Evolutionary conservation across 495 filamentous ascomycete genomes (phyloP), one percentile per base, ranked within the genome.

Genomic region (Tuber microsphaerosporum): DNA sequence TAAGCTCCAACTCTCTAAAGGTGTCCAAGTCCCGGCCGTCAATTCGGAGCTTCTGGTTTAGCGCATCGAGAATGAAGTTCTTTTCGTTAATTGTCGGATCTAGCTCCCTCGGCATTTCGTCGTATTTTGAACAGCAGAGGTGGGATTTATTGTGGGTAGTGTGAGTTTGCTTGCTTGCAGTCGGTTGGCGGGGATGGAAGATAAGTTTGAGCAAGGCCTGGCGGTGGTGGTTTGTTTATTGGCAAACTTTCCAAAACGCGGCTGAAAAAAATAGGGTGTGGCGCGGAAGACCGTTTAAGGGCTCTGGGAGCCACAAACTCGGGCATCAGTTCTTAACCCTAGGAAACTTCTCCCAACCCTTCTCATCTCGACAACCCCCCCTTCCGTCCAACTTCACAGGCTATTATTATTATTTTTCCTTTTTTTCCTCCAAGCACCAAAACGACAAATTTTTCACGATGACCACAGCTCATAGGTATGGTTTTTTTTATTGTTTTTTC

Each of bases 101-200:
- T 70, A 89, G 89, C 90, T 97, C 94, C 86, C 91, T 92, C 78
- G 94, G 94, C 94, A 97, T 97, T 72, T 77, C 74, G 34, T 34
- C 4, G 56, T 34, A 65, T 31, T 19, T 65, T 19, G 26, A 65
- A 26, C 14, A 34, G 56, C 9, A 34, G 56, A 86, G 77, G 75
- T 71, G 61, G 56, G 26, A 34, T 65, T 34, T 34, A 31, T 65
- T 34, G 5, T 65, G 3, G 48, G 22, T n/a, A 22, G 48, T 43
- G 20, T 26, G 22, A 26, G 22, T 26, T 65, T 61, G 71, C 69
- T 68, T 72, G 75, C 75, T 74, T 74, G 73, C 73, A 51, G 31
- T 72, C 45, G 45, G 43, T 69, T 76, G 34, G 61, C 75, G 70
- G 68, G 45, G 17, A 44, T 42, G 31, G 22, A 34, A 31, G 51